Conservation (phyloP, 2,329 filamentous ascomycete species). For the Colletotrichum caudatum region DNA sequence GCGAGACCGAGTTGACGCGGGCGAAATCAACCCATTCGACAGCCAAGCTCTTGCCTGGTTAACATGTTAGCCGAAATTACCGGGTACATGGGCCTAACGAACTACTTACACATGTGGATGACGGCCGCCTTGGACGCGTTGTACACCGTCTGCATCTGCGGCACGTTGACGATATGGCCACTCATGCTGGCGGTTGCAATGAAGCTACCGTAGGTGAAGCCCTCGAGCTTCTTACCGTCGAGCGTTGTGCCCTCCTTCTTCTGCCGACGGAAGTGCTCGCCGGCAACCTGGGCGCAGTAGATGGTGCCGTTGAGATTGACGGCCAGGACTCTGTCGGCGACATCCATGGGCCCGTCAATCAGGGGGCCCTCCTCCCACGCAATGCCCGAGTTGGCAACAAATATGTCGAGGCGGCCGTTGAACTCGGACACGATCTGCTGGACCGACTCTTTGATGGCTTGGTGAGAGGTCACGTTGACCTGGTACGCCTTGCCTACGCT, state of each 20-base stretch:
- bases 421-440: conserved; percentile 72
- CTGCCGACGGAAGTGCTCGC: conserved; percentile 76
- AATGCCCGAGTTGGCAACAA: conserved; percentile 83
- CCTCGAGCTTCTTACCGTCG: conserved; percentile 70
- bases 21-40: conserved; percentile 84
- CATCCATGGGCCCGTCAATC: conserved; percentile 72
- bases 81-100: no score
- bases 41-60: conserved; percentile 73
- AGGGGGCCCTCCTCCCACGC: conserved; percentile 78
- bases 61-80: conserved; percentile 11
- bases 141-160: conserved; percentile 79
- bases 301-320: conserved; percentile 83
- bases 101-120: conserved; percentile 65
- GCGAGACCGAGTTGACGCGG: conserved; percentile 77
- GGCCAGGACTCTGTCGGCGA: conserved; percentile 75
- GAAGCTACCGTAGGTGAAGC: conserved; percentile 75
- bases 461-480: conserved; percentile 68
- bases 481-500: conserved; percentile 68
- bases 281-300: conserved; percentile 80
- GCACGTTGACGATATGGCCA: conserved; percentile 82
- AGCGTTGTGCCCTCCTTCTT: conserved; percentile 74
- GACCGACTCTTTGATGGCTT: conserved; percentile 64
- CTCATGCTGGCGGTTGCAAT: conserved; percentile 84
- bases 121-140: conserved; percentile 78
- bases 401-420: conserved; percentile 80